A percentile compares a stretch with the other conserved stretches of the same genome.
These are phyloP conservation scores for Penicillium sp. DNA, from an alignment of 2,329 filamentous ascomycete genomes.

Conservation along the genomic window DNA sequence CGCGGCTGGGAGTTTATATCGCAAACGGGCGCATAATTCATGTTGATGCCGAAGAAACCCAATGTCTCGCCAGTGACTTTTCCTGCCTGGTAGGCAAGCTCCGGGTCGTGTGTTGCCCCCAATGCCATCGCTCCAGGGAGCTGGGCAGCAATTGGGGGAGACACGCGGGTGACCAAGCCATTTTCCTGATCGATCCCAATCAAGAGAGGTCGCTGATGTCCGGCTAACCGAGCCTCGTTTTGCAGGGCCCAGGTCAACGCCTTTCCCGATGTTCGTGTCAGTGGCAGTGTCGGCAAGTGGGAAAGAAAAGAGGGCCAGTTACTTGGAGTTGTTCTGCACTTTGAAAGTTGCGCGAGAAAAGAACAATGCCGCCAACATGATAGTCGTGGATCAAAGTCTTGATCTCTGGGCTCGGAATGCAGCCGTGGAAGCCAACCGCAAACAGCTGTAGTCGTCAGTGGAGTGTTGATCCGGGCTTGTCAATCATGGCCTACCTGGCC, in stretches of 20 bases:
- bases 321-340: slow-evolving; percentile 41
- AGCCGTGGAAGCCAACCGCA: slow-evolving; percentile 45
- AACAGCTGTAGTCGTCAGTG: slow-evolving; percentile 38
- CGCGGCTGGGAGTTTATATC: slow-evolving; percentile 47
- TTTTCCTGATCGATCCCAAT: slow-evolving; percentile 50
- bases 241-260: slow-evolving; percentile 38
- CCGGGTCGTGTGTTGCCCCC: slow-evolving; percentile 39
- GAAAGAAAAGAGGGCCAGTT: background rate
- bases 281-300: background rate
- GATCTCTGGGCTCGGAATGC: slow-evolving; percentile 41
- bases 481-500: slow-evolving; percentile 30
- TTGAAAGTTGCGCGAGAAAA: slow-evolving; percentile 45
- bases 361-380: slow-evolving; percentile 43
- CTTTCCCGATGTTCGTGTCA: too few species aligned
- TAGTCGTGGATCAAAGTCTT: slow-evolving; percentile 44
- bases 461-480: background rate
- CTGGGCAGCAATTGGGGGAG: slow-evolving; percentile 40
- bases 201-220: slow-evolving; percentile 42
- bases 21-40: slow-evolving; percentile 48
- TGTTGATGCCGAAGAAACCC: slow-evolving; percentile 44
- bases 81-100: slow-evolving; percentile 38
- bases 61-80: slow-evolving; percentile 42
- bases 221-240: slow-evolving; percentile 38
- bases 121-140: slow-evolving; percentile 47
- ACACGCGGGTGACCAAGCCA: slow-evolving; percentile 45